These are phyloP conservation scores for Barbarea vulgaris DNA, from an alignment of 345 rosid genomes.

Conservation along the genomic window DNA sequence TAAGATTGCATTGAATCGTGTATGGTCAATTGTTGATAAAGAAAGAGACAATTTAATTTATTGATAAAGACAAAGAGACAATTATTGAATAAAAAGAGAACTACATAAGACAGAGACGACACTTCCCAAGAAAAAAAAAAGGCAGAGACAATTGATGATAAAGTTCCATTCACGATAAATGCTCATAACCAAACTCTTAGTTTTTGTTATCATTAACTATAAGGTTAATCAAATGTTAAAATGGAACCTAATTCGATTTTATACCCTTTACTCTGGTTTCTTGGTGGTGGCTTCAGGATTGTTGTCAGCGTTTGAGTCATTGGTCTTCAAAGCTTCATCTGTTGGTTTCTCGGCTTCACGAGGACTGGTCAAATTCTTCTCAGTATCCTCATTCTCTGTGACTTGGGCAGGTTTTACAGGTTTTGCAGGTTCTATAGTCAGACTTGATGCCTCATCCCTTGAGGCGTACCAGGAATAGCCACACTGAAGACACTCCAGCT, in stretches of 20 bases:
- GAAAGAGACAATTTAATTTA: too few relatives aligned
- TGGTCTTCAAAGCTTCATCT: slow-evolving; percentile 46
- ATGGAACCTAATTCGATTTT: slow-evolving; percentile 3
- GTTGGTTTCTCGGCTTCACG: slow-evolving; percentile 56
- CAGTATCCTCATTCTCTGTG: slow-evolving; percentile 56
- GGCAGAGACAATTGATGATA: neutral
- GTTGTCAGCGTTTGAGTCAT: slow-evolving; percentile 48
- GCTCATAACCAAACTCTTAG: neutral
- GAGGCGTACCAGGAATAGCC: slow-evolving; percentile 95
- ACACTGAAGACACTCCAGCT: slow-evolving; percentile 88
- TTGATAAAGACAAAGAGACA: neutral
- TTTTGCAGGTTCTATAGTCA: slow-evolving; percentile 68
- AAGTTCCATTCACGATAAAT: neutral
- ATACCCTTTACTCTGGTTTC: slow-evolving; percentile 40
- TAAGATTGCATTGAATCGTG: neutral
- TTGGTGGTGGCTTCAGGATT: slow-evolving; percentile 44
- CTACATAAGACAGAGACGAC: neutral
- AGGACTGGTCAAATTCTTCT: slow-evolving; percentile 68
- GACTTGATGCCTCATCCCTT: slow-evolving; percentile 74
- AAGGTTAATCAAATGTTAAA: slow-evolving; percentile 20
- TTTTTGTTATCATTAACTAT: neutral
- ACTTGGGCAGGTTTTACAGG: slow-evolving; percentile 53
- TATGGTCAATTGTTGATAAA: neutral
- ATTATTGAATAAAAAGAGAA: neutral
- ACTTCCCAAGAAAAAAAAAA: too few relatives aligned